Conservation (phyloP, 164 flowering plant species). For the Liriodendron chinense region DNA sequence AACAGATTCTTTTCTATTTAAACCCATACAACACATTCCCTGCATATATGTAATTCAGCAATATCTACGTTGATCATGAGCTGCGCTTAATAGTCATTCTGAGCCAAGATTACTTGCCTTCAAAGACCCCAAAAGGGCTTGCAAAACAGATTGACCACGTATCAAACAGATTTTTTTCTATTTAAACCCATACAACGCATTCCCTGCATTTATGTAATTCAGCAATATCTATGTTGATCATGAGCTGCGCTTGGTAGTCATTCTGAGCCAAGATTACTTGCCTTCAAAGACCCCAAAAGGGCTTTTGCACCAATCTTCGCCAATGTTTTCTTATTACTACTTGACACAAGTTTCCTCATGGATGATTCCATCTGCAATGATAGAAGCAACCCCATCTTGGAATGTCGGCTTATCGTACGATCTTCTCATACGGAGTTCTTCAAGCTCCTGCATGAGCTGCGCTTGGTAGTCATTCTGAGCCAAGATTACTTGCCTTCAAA, state of each 20-base stretch:
- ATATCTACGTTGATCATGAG: no score
- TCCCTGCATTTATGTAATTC: no score
- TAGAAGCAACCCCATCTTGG: conserved; percentile 28
- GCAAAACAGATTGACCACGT: no score
- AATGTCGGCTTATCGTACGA: conserved; percentile 16
- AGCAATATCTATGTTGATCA: no score
- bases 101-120: conserved; percentile 21
- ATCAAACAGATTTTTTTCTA: no score
- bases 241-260: no score
- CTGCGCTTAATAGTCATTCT: no score
- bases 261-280: conserved; percentile 10
- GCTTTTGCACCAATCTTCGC: conserved; percentile 46
- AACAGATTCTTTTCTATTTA: no score
- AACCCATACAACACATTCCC: no score
- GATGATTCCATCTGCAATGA: conserved; percentile 37
- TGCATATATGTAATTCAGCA: no score
- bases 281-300: conserved; percentile 44
- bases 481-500: conserved; percentile 29
- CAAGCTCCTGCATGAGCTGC: conserved; percentile 53
- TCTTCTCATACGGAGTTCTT: conserved; percentile 37
- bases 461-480: background rate
- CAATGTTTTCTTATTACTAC: conserved; percentile 33
- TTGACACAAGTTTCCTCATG: conserved; percentile 30
- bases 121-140: conserved; percentile 43
- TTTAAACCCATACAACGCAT: no score